Conservation (phyloP, 2,329 filamentous ascomycete species). For the Colletotrichum sansevieriae region DNA sequence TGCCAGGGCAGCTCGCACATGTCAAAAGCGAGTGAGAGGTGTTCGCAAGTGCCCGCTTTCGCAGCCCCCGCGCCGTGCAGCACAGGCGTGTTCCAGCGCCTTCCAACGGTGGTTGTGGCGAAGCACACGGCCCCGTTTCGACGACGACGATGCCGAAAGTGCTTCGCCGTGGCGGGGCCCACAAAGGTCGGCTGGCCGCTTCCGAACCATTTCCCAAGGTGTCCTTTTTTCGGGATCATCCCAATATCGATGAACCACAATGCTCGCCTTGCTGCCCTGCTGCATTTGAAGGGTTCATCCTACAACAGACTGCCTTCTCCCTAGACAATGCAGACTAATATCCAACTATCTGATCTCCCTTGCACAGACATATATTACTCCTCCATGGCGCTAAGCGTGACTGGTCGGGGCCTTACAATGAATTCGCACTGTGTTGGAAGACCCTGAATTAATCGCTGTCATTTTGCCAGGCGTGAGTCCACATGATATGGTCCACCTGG, state of each 20-base stretch:
- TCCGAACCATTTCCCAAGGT: slow-evolving; percentile 23
- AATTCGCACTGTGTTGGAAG: slow-evolving; percentile 17
- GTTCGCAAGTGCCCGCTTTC: too few species aligned
- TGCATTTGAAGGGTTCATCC: slow-evolving; percentile 26
- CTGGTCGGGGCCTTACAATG: background rate
- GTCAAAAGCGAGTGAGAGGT: too few species aligned
- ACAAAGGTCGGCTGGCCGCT: slow-evolving; percentile 22
- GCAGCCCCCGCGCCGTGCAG: too few species aligned
- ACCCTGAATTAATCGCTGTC: slow-evolving; percentile 25
- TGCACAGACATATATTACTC: background rate
- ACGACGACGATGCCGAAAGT: slow-evolving; percentile 32
- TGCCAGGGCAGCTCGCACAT: slow-evolving; percentile 1
- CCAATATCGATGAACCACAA: background rate
- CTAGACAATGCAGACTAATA: slow-evolving; percentile 28
- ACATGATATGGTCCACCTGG: slow-evolving; percentile 19
- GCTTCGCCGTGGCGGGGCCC: slow-evolving; percentile 27
- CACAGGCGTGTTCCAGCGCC: too few species aligned
- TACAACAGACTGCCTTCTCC: slow-evolving; percentile 22
- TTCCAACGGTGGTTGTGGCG: slow-evolving; percentile 21
- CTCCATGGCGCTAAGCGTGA: background rate
- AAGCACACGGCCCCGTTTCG: slow-evolving; percentile 30
- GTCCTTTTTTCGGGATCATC: slow-evolving; percentile 15
- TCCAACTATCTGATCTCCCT: background rate
- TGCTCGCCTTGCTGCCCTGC: background rate
- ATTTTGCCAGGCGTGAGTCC: slow-evolving; percentile 5